Evolutionary conservation across 495 filamentous ascomycete species (phyloP), one percentile per base, ranked within the genome.

Genomic region (Geoglossum glabrum): DNA sequence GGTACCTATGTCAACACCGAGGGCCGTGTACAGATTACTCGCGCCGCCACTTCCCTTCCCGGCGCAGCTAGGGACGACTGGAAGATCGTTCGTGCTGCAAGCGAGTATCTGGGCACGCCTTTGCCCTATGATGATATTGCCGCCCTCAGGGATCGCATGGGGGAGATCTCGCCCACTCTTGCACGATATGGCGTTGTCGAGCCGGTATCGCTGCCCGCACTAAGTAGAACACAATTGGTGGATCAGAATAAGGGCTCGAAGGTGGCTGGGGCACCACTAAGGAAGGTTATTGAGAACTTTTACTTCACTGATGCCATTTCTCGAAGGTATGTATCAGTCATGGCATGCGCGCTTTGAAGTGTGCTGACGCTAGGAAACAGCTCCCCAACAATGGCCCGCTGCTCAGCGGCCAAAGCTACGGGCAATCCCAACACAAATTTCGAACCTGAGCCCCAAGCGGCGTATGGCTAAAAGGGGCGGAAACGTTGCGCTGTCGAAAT

Each of bases 1-100:
- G 92, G 81, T 30, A 98, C 92, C 15, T 97, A 90, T 61, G 78
- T 98, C 71, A 98, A 97, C 77, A 97, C 92, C 10, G 92, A 98
- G 69, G 92, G 92, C 45, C 84, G 92, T 60, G 86, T 87, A 15
- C 92, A 98, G 72, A 82, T 97, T 71, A 89, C 86, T 49, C 82
- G 92, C 61, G 83, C 84, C 21, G 92, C 92, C 2, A 90, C 87
- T 26, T 82, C 81, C 40, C 72, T 92, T 57, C 84, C 86, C 50
- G 92, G 92, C 57, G 92, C 88, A 57, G 80, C 90, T 54, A 79
- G 92, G 62, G 90, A 93, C 61, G 92, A 98, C 69, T 98, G 92
- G 92, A 97, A 96, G 76, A 97, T 98, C 63, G 79, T 98, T 62
- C 87, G 92, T 57, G 92, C 92, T 1, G 76, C 75, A 59, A 87